phyloP scores from a whole-genome alignment of 306 rosid species.

The Medicago ruthenica region DNA sequence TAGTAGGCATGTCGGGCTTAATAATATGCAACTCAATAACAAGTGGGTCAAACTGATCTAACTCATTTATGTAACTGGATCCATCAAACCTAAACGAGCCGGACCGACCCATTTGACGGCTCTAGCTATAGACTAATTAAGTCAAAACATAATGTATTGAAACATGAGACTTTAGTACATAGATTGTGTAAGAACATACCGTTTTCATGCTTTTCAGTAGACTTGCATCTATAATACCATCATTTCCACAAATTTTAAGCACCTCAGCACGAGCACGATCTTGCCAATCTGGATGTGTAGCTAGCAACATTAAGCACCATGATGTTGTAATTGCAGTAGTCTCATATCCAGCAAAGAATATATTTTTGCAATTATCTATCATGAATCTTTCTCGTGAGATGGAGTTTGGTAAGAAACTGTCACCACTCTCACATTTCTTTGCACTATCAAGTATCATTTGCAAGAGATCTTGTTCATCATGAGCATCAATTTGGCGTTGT shows the following conservation, averaged over 20 bases:
- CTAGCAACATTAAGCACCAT: constrained; percentile 56
- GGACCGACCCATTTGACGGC: no score
- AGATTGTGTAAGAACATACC: constrained; percentile 35
- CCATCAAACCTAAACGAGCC: no score
- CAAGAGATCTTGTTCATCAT: constrained; percentile 61
- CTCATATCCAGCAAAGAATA: constrained; percentile 57
- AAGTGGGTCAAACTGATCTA: no score
- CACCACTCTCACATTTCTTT: constrained; percentile 35
- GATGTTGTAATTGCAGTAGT: constrained; percentile 49
- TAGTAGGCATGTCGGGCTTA: no score
- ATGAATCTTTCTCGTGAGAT: constrained; percentile 45
- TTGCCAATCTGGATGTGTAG: constrained; percentile 55
- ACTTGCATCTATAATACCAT: constrained; percentile 38
- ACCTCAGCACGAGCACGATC: constrained; percentile 47
- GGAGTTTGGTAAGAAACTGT: constrained; percentile 26
- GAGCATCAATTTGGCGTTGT: constrained; percentile 42
- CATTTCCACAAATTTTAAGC: constrained; percentile 40
- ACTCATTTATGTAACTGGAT: no score
- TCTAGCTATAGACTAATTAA: no score
- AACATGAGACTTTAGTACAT: neutral
- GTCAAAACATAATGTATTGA: neutral
- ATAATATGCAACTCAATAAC: neutral
- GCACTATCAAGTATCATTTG: constrained; percentile 74
- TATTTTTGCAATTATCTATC: constrained; percentile 59
- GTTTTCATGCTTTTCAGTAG: constrained; percentile 48